Conservation (phyloP, 2,329 filamentous ascomycete species). For the Aureobasidium uvarum region DNA sequence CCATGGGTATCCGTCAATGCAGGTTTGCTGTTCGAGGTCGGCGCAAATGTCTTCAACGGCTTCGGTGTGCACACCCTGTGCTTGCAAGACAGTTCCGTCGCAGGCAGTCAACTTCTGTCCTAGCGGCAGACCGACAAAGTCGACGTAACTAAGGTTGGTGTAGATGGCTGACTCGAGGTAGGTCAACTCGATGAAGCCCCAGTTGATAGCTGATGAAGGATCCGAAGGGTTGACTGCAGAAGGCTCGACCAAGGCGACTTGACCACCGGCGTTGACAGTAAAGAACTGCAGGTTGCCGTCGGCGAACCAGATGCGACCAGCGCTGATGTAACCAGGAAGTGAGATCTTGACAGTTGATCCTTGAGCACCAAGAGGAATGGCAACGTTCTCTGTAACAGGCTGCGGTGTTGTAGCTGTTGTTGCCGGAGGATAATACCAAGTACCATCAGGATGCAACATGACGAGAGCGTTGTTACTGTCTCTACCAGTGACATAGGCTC, state of each 20-base stretch:
- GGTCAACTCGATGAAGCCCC: slow-evolving; percentile 49
- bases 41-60: slow-evolving; percentile 58
- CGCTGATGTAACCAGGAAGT: slow-evolving; percentile 44
- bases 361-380: slow-evolving; percentile 45
- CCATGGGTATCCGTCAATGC: slow-evolving; percentile 60
- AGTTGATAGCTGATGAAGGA: slow-evolving; percentile 44
- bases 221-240: slow-evolving; percentile 44
- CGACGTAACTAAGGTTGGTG: slow-evolving; percentile 42
- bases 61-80: slow-evolving; percentile 59
- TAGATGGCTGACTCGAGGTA: slow-evolving; percentile 47
- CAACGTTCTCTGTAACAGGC: slow-evolving; percentile 42
- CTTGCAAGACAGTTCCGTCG: slow-evolving; percentile 48
- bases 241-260: slow-evolving; percentile 49
- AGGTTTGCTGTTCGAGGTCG: slow-evolving; percentile 55
- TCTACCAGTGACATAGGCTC: slow-evolving; percentile 50
- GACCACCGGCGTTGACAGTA: slow-evolving; percentile 40
- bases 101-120: slow-evolving; percentile 54
- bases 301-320: slow-evolving; percentile 50
- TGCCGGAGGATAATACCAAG: slow-evolving; percentile 46
- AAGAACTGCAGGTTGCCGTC: slow-evolving; percentile 47
- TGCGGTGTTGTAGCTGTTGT: slow-evolving; percentile 41
- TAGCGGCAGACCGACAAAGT: slow-evolving; percentile 47
- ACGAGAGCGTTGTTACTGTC: slow-evolving; percentile 45
- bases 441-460: slow-evolving; percentile 46
- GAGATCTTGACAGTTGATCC: slow-evolving; percentile 44